Conservation (phyloP, 257 asterid genomes). For the Handroanthus guayacan region DNA sequence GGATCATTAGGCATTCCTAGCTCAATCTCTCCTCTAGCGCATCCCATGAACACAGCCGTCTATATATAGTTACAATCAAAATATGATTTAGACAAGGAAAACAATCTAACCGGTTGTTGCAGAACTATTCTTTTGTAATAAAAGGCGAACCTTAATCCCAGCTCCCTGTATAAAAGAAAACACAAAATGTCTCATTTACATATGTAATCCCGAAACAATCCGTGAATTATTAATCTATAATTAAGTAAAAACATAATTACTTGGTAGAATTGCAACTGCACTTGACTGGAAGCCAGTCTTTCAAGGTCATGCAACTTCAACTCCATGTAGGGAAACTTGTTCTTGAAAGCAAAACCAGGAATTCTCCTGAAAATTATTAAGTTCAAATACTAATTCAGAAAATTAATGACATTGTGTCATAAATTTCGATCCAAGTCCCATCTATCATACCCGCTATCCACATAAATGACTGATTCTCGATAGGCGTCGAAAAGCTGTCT, state of each 20-base stretch:
- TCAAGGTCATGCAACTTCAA: conserved; percentile 53
- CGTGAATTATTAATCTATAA: not conserved
- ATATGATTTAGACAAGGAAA: not conserved
- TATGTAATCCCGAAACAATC: not conserved
- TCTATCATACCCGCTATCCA: conserved; percentile 46
- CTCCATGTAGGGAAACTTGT: conserved; percentile 61
- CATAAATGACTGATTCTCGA: conserved; percentile 39
- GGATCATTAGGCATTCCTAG: conserved; percentile 60
- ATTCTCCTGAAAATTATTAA: conserved; percentile 49
- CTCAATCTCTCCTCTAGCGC: conserved; percentile 81
- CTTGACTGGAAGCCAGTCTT: conserved; percentile 48
- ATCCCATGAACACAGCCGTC: conserved; percentile 76
- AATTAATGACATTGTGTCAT: not conserved
- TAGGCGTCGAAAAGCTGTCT: conserved; percentile 58
- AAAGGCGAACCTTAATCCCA: conserved; percentile 69
- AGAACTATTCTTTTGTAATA: not conserved
- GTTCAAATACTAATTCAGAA: no score
- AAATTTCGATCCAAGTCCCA: no score
- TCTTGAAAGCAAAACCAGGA: conserved; percentile 77
- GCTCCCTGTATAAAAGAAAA: conserved; percentile 66
- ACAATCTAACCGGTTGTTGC: not conserved
- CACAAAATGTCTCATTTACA: not conserved
- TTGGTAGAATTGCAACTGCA: conserved; percentile 72
- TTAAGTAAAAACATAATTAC: conserved; percentile 34
- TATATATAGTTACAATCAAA: conserved; percentile 18